A percentile compares a stretch with the other conserved stretches of the same genome.
Conservation (phyloP, 129 eudicot species). For the Chrysanthemum makinoi region DNA sequence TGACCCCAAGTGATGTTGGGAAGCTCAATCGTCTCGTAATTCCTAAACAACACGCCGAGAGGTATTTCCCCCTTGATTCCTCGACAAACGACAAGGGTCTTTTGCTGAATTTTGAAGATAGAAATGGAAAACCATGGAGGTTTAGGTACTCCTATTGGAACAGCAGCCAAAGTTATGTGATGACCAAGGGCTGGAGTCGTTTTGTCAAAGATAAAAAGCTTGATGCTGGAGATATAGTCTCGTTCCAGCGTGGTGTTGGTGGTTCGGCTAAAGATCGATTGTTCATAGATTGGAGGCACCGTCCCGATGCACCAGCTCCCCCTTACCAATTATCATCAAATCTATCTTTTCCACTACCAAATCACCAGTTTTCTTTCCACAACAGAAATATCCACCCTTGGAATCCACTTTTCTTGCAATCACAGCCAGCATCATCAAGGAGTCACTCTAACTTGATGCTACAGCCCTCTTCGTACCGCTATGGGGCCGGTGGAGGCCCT, state of each 20-base stretch:
- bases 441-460: constrained; percentile 32
- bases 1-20: constrained; percentile 96
- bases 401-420: constrained; percentile 51
- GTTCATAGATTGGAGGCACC: constrained; percentile 94
- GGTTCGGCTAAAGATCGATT: constrained; percentile 58
- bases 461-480: constrained; percentile 30
- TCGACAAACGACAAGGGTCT: constrained; percentile 74
- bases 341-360: constrained; percentile 28
- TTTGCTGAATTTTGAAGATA: constrained; percentile 74
- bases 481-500: constrained; percentile 20
- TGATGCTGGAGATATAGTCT: constrained; percentile 85
- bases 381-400: constrained; percentile 43
- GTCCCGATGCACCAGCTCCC: constrained; percentile 54
- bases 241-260: constrained; percentile 82
- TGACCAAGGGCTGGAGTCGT: constrained; percentile 98
- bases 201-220: constrained; percentile 91
- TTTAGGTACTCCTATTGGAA: constrained; percentile 95
- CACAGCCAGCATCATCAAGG: constrained; percentile 27
- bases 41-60: constrained; percentile 93
- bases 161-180: constrained; percentile 96
- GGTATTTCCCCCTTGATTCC: constrained; percentile 83
- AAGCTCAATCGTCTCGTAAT: constrained; percentile 87
- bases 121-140: constrained; percentile 85
- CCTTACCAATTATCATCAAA: constrained; percentile 32
- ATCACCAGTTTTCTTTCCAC: constrained; percentile 35